phyloP scores from a whole-genome alignment of 2,329 filamentous ascomycete genomes.

The Aspergillus eucalypticola region DNA sequence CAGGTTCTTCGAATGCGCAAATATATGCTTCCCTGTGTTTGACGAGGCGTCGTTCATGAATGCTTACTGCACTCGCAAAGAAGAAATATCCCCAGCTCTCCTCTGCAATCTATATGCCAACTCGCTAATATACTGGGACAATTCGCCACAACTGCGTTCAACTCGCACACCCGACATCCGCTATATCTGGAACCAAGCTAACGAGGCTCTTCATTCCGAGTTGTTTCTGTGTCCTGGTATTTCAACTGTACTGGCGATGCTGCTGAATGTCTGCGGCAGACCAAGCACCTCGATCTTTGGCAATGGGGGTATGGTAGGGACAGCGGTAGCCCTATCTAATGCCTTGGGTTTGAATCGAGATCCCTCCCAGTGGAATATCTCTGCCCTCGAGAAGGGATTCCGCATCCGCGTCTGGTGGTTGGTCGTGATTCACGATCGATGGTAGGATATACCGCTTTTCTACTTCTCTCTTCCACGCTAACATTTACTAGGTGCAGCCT shows the following conservation, averaged over 20 bases:
- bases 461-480: not conserved
- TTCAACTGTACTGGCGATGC: slow-evolving; percentile 54
- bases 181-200: slow-evolving; percentile 61
- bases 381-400: slow-evolving; percentile 52
- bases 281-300: slow-evolving; percentile 58
- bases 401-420: slow-evolving; percentile 60
- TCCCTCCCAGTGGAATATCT: slow-evolving; percentile 56
- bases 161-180: slow-evolving; percentile 52
- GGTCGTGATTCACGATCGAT: slow-evolving; percentile 56
- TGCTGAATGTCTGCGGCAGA: slow-evolving; percentile 58
- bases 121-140: slow-evolving; percentile 54
- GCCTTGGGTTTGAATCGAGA: slow-evolving; percentile 58
- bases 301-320: slow-evolving; percentile 54
- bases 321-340: slow-evolving; percentile 55
- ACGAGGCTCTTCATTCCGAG: slow-evolving; percentile 57
- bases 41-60: slow-evolving; percentile 52
- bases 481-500: slow-evolving; percentile 49
- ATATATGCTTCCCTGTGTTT: slow-evolving; percentile 57
- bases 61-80: slow-evolving; percentile 44
- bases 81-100: slow-evolving; percentile 54
- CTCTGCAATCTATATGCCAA: slow-evolving; percentile 56
- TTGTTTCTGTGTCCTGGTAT: slow-evolving; percentile 56
- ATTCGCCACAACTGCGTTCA: slow-evolving; percentile 34
- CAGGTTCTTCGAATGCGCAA: slow-evolving; percentile 53
- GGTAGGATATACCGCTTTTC: slow-evolving; percentile 40